A percentile compares a stretch with the other conserved stretches of the same genome.
Conservation (phyloP, 2,329 filamentous ascomycete genomes). For the Proliferodiscus dingleyae region DNA sequence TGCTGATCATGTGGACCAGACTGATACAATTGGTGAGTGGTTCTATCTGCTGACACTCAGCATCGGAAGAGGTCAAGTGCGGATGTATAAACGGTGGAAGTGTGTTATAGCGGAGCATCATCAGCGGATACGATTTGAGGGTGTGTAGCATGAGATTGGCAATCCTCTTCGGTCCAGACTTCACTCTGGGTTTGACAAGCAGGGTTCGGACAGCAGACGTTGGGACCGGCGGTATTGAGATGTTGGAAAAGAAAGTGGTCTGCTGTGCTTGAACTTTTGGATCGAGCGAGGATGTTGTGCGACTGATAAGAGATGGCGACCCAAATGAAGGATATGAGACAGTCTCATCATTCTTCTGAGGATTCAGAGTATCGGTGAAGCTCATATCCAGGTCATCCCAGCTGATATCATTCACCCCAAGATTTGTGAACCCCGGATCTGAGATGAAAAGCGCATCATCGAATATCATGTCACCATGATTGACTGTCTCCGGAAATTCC, state of each 20-base stretch:
- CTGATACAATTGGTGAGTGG: slow-evolving; percentile 39
- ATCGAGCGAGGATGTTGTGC: slow-evolving; percentile 13
- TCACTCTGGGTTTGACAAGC: slow-evolving; percentile 23
- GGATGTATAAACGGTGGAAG: slow-evolving; percentile 42
- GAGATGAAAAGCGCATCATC: slow-evolving; percentile 13
- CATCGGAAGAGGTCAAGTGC: slow-evolving; percentile 22
- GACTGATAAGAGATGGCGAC: slow-evolving; percentile 14
- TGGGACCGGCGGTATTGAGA: slow-evolving; percentile 27
- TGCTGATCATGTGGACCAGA: slow-evolving; percentile 37
- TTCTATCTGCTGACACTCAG: slow-evolving; percentile 30
- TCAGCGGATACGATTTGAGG: slow-evolving; percentile 38
- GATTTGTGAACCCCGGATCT: slow-evolving; percentile 15
- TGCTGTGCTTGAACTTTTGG: slow-evolving; percentile 12
- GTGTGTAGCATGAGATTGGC: slow-evolving; percentile 36
- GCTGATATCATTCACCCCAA: slow-evolving; percentile 13
- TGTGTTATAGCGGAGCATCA: slow-evolving; percentile 35
- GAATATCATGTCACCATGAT: slow-evolving; percentile 12
- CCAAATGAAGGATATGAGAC: slow-evolving; percentile 12
- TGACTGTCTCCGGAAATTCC: slow-evolving; percentile 11
- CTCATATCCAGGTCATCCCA: slow-evolving; percentile 22
- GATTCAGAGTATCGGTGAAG: slow-evolving; percentile 20
- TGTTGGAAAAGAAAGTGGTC: slow-evolving; percentile 9
- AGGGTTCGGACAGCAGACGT: slow-evolving; percentile 26
- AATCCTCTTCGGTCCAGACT: slow-evolving; percentile 30
- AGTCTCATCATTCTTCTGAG: slow-evolving; percentile 13